phyloP scores from a whole-genome alignment of 2,329 filamentous ascomycete genomes.

The Xenosphaeropsis pyriputrescens region DNA sequence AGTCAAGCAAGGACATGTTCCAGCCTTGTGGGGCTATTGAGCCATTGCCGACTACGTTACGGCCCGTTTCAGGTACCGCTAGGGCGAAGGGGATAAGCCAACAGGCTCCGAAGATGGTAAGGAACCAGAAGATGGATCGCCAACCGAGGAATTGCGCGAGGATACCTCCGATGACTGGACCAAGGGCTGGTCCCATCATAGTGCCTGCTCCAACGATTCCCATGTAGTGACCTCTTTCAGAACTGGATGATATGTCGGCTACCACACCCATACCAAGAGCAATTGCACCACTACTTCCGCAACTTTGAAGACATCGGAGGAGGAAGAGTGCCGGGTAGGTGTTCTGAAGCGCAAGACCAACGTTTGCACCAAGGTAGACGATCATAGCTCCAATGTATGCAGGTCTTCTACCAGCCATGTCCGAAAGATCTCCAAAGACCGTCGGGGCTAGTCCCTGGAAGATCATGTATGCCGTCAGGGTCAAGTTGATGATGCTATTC shows the following conservation, averaged over 20 bases:
- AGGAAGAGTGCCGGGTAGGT: constrained; percentile 34
- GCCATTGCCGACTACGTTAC: constrained; percentile 36
- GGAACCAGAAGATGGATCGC: constrained; percentile 24
- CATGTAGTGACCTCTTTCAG: constrained; percentile 50
- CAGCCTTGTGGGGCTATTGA: constrained; percentile 37
- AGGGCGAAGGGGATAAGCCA: constrained; percentile 16
- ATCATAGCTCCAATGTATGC: constrained; percentile 37
- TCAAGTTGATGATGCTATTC: constrained; percentile 20
- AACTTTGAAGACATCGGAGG: constrained; percentile 38
- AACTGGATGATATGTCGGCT: constrained; percentile 45
- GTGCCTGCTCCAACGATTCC: constrained; percentile 43
- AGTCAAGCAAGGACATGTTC: constrained; percentile 22
- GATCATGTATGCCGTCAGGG: constrained; percentile 27
- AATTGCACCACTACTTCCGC: constrained; percentile 41
- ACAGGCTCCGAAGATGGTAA: constrained; percentile 23
- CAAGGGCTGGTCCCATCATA: constrained; percentile 31
- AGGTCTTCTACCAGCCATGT: constrained; percentile 35
- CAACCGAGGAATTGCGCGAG: constrained; percentile 20
- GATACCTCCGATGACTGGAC: constrained; percentile 32
- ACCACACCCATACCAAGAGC: constrained; percentile 43
- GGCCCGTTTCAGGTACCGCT: constrained; percentile 26
- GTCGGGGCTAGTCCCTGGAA: constrained; percentile 43
- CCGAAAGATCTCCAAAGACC: constrained; percentile 39
- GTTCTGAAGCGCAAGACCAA: constrained; percentile 33
- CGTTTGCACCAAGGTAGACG: constrained; percentile 36